phyloP scores from a whole-genome alignment of 495 filamentous ascomycete genomes.

The Hypoxylon fragiforme region DNA sequence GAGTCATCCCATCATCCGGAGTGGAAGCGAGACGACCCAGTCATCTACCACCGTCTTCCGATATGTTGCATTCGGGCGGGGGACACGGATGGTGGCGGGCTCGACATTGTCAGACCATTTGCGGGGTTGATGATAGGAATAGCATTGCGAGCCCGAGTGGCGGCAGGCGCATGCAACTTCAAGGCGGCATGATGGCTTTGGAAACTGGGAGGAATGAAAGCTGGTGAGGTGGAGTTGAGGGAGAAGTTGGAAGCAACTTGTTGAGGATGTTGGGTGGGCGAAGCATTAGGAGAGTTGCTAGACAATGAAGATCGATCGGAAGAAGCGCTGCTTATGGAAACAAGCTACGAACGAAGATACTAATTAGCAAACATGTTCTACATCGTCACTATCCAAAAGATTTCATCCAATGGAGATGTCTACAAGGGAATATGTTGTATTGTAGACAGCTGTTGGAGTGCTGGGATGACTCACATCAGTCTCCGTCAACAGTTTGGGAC shows the following conservation, averaged over 20 bases:
- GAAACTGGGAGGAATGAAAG: slow-evolving; percentile 65
- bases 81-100: slow-evolving; percentile 88
- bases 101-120: slow-evolving; percentile 84
- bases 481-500: slow-evolving; percentile 89
- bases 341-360: slow-evolving; percentile 74
- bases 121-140: slow-evolving; percentile 98
- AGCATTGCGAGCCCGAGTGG: slow-evolving; percentile 87
- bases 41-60: slow-evolving; percentile 54
- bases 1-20: slow-evolving; percentile 30
- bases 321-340: slow-evolving; percentile 80
- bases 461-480: slow-evolving; percentile 77
- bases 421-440: too few relatives aligned
- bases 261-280: slow-evolving; percentile 69
- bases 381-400: too few relatives aligned
- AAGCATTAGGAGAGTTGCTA: slow-evolving; percentile 91
- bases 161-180: slow-evolving; percentile 84
- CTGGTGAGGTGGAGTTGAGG: slow-evolving; percentile 72
- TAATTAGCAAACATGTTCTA: too few relatives aligned
- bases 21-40: slow-evolving; percentile 32
- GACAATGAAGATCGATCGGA: slow-evolving; percentile 95
- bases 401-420: too few relatives aligned
- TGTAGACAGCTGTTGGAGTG: neutral
- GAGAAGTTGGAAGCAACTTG: slow-evolving; percentile 77
- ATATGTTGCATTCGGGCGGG: slow-evolving; percentile 79
- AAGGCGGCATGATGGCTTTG: slow-evolving; percentile 57